These are phyloP conservation scores for Salvia rosmarinus DNA, from an alignment of 257 asterid species.

Conservation along the genomic window DNA sequence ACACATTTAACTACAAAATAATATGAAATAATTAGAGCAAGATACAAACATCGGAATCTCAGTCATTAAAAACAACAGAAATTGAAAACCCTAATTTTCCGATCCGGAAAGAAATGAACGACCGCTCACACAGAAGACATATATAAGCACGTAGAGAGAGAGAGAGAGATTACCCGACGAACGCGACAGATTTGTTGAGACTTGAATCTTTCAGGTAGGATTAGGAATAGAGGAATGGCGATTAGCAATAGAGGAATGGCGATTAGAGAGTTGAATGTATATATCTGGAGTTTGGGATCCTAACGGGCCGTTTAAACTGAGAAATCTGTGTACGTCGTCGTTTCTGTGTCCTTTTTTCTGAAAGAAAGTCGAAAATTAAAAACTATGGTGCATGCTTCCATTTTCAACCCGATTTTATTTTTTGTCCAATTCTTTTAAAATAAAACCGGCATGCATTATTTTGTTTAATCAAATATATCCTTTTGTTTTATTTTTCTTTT, in stretches of 20 bases:
- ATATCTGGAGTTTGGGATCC: background rate
- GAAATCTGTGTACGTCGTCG: background rate
- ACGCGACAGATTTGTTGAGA: background rate
- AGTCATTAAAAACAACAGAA: background rate
- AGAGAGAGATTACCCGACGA: conserved; percentile 17
- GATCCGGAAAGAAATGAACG: background rate
- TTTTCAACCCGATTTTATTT: background rate
- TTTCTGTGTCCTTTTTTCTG: background rate
- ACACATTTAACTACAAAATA: background rate
- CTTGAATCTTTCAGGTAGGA: conserved; percentile 18
- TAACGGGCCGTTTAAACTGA: background rate
- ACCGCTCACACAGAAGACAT: background rate
- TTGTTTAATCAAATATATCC: background rate
- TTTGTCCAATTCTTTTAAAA: background rate
- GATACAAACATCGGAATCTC: background rate
- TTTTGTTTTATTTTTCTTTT: background rate
- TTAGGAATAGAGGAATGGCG: background rate
- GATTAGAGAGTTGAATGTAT: background rate
- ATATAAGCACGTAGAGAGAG: background rate
- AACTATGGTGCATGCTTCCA: no score
- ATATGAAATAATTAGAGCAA: background rate
- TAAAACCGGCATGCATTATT: no score
- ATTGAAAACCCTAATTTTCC: conserved; percentile 3
- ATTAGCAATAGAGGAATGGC: background rate
- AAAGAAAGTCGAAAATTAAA: no score